Percentiles rank a stretch among this genome's conserved stretches.
phyloP scores from a whole-genome alignment of 2,329 filamentous ascomycete genomes.

The Venturia carpophila region DNA sequence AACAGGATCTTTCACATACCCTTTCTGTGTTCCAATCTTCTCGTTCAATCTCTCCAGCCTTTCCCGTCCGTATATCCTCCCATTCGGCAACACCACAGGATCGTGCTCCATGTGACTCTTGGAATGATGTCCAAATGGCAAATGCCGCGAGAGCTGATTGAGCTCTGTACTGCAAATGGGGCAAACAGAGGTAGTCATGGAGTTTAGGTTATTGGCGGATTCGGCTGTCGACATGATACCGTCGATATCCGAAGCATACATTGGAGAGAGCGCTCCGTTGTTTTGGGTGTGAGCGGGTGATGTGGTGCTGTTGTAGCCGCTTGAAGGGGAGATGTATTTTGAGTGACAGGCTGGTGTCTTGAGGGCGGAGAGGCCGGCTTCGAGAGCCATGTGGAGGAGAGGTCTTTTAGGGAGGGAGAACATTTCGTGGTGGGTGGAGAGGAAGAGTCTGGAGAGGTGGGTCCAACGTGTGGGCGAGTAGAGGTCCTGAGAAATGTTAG shows the following conservation, averaged over 20 bases:
- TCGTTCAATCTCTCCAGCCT: constrained; percentile 67
- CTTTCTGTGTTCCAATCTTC: constrained; percentile 63
- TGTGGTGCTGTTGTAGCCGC: constrained; percentile 25
- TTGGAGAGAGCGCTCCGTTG: constrained; percentile 9
- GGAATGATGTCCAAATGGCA: constrained; percentile 91
- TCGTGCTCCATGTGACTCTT: constrained; percentile 90
- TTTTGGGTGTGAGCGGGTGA: constrained; percentile 20
- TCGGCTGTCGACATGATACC: constrained; percentile 6
- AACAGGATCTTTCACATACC: constrained; percentile 67
- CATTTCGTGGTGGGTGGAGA: constrained; percentile 76
- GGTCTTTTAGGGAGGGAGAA: constrained; percentile 75
- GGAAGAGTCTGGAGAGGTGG: constrained; percentile 70
- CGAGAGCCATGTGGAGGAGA: constrained; percentile 82
- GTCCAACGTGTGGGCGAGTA: constrained; percentile 69
- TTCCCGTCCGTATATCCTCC: constrained; percentile 71
- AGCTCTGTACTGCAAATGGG: constrained; percentile 95
- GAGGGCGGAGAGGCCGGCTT: constrained; percentile 83
- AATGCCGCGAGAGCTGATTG: constrained; percentile 77
- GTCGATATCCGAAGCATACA: neutral
- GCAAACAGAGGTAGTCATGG: constrained; percentile 49
- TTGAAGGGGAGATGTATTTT: constrained; percentile 48
- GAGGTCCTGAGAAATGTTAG: neutral
- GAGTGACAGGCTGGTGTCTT: constrained; percentile 94
- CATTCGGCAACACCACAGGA: constrained; percentile 78
- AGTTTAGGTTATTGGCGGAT: neutral